Percentiles rank a stretch among this genome's conserved stretches.
These are phyloP conservation scores for Phytophthora multivora DNA, from an alignment of 352 stramenopile species.

Conservation along the genomic window DNA sequence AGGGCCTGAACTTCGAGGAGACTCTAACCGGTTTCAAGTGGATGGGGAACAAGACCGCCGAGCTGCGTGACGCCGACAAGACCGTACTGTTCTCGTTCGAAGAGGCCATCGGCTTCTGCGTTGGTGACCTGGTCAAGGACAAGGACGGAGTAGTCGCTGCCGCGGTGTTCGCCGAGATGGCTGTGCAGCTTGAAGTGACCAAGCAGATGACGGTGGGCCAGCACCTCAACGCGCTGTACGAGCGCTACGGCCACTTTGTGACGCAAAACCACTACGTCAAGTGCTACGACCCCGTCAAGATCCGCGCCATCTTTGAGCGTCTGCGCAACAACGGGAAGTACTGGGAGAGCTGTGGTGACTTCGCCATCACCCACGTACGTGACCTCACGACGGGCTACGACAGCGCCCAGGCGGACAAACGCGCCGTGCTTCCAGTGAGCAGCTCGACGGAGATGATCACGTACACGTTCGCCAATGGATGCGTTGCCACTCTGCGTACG, in stretches of 20 bases:
- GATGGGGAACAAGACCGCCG: constrained; percentile 93
- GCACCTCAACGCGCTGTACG: constrained; percentile 89
- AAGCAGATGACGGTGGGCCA: constrained; percentile 66
- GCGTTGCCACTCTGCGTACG: constrained; percentile 95
- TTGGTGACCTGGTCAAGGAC: constrained; percentile 96
- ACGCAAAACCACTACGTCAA: constrained; percentile 98
- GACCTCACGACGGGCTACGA: constrained; percentile 92
- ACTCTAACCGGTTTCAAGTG: constrained; percentile 99
- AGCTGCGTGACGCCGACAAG: constrained; percentile 88
- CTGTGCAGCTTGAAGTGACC: constrained; percentile 58
- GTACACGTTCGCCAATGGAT: constrained; percentile 96
- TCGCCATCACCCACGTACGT: constrained; percentile 77
- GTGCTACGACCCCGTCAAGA: constrained; percentile 90
- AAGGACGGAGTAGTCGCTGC: constrained; percentile 97
- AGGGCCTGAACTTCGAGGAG: constrained; percentile 97
- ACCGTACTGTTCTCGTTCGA: constrained; percentile 97
- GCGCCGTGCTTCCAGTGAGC: constrained; percentile 91
- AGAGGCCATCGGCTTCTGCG: constrained; percentile 98
- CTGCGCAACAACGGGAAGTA: constrained; percentile 92
- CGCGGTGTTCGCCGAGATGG: constrained; percentile 92
- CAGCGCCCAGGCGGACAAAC: constrained; percentile 86
- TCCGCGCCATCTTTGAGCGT: constrained; percentile 89
- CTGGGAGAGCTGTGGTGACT: constrained; percentile 84
- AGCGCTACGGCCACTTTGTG: constrained; percentile 96
- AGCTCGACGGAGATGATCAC: constrained; percentile 97